phyloP scores from a whole-genome alignment of 1,284 basidiomycete species.

The Irpex sp. region DNA sequence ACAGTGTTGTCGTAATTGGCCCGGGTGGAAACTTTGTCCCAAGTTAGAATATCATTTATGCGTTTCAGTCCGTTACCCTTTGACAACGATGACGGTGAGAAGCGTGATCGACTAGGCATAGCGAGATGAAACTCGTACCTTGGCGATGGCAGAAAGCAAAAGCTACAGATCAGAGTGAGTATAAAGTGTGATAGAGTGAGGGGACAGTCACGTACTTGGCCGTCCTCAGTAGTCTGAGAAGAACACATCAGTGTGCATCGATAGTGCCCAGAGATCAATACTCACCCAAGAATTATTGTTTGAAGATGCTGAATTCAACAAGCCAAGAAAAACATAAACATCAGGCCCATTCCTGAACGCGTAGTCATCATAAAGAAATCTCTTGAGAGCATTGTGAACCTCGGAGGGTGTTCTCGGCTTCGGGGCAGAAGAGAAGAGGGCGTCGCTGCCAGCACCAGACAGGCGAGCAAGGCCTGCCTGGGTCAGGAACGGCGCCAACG shows the following conservation, averaged over 20 bases:
- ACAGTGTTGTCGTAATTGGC: slow-evolving; percentile 28
- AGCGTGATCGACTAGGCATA: not conserved
- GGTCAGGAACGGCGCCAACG: slow-evolving; percentile 41
- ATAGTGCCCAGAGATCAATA: not conserved
- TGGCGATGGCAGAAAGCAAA: not conserved
- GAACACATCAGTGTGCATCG: not conserved
- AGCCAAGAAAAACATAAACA: not conserved
- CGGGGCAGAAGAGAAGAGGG: slow-evolving; percentile 24
- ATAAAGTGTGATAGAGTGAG: not conserved
- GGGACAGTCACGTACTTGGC: not conserved
- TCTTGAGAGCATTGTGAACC: slow-evolving; percentile 46
- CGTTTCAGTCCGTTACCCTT: slow-evolving; percentile 52
- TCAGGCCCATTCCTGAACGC: slow-evolving; percentile 31
- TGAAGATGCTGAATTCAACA: not conserved
- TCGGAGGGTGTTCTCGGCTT: slow-evolving; percentile 39
- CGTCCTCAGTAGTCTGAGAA: not conserved
- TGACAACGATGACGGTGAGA: not conserved
- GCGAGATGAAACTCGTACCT: not conserved
- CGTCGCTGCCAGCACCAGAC: slow-evolving; percentile 26
- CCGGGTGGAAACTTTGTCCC: slow-evolving; percentile 37
- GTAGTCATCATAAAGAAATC: slow-evolving; percentile 42
- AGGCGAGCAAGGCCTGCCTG: slow-evolving; percentile 40
- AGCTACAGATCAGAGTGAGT: not conserved
- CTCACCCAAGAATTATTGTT: not conserved
- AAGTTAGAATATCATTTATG: slow-evolving; percentile 49